Conservation (phyloP, 495 filamentous ascomycete genomes). For the Annulohypoxylon stygium region DNA sequence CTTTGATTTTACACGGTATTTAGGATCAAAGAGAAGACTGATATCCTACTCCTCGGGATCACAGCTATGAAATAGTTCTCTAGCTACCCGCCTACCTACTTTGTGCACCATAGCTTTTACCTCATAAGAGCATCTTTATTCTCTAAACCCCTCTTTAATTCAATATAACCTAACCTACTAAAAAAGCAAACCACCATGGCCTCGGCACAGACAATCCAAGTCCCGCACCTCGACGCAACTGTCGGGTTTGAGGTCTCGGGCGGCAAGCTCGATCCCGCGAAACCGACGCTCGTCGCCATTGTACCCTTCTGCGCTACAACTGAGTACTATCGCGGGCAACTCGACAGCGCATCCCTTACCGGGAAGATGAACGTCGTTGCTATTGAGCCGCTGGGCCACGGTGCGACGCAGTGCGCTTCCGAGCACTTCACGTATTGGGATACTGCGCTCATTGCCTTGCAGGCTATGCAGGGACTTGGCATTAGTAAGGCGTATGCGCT, state of each 20-base stretch:
- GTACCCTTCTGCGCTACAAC: conserved; percentile 70
- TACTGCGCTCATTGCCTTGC: conserved; percentile 62
- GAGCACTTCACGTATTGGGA: conserved; percentile 71
- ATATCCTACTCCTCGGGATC: neutral
- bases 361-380: conserved; percentile 64
- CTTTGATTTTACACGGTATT: conserved; percentile 35
- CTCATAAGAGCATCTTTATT: neutral
- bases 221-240: conserved; percentile 67
- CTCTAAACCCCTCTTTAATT: neutral
- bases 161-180: neutral
- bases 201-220: conserved; percentile 56
- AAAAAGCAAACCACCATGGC: conserved; percentile 22
- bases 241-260: conserved; percentile 66
- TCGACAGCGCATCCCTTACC: conserved; percentile 60
- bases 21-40: conserved; percentile 19
- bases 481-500: conserved; percentile 69
- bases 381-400: conserved; percentile 70
- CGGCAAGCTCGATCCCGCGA: conserved; percentile 60
- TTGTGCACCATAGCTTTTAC: neutral
- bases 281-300: conserved; percentile 70
- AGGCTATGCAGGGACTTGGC: conserved; percentile 63
- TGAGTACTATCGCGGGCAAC: conserved; percentile 66
- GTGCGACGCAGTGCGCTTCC: conserved; percentile 55
- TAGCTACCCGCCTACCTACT: neutral
- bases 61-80: neutral